Conservation (phyloP, 75 land plant species). For the Selaginella tamariscina region DNA sequence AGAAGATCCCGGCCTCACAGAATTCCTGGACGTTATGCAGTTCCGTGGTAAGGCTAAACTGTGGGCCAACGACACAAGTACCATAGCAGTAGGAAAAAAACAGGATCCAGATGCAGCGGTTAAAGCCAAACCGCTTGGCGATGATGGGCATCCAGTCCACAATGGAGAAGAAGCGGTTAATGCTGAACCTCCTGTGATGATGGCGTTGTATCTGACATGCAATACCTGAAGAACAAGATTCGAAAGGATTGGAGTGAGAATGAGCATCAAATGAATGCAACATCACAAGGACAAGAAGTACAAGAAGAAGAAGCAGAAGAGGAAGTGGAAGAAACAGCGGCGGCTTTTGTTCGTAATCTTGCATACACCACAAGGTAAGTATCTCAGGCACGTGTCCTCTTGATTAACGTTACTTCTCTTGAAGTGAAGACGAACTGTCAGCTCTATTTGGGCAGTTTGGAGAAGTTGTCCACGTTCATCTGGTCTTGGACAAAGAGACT, state of each 20-base stretch:
- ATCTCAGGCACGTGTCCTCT: neutral
- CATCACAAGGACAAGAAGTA: slow-evolving; percentile 17
- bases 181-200: slow-evolving; percentile 19
- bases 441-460: slow-evolving; percentile 67
- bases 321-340: slow-evolving; percentile 28
- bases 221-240: slow-evolving; percentile 63
- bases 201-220: slow-evolving; percentile 51
- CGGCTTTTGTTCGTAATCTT: slow-evolving; percentile 92
- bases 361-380: slow-evolving; percentile 76
- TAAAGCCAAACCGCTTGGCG: neutral
- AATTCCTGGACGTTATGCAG: slow-evolving; percentile 85
- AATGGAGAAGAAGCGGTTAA: too few species aligned
- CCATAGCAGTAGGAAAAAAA: neutral
- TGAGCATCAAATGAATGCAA: slow-evolving; percentile 15
- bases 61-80: slow-evolving; percentile 72
- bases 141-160: too few species aligned
- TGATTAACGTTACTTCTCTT: neutral
- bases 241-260: slow-evolving; percentile 52
- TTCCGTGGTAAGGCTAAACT: slow-evolving; percentile 65
- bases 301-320: slow-evolving; percentile 12
- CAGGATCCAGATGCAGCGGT: neutral
- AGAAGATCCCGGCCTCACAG: slow-evolving; percentile 52
- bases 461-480: slow-evolving; percentile 58
- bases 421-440: slow-evolving; percentile 75
- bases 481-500: slow-evolving; percentile 74